Evolutionary conservation across 164 flowering plant species (phyloP), one percentile per base, ranked within the genome.

Genomic region (Vitis cinerea): DNA sequence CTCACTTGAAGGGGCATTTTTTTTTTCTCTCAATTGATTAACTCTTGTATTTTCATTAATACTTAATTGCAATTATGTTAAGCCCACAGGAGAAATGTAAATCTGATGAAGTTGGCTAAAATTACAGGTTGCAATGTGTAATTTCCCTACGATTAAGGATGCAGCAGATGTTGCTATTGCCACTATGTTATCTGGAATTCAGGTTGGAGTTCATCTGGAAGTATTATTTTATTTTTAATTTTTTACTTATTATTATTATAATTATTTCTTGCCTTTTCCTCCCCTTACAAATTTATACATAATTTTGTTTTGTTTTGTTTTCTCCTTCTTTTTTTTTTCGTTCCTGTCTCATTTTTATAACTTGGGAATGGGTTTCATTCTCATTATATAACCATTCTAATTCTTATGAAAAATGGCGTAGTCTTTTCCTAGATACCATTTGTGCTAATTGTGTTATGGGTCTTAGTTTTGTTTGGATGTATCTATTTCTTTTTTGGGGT

Each of bases 81-180:
- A 15, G 30, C 48, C 15, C 48, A 64, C 37, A n/a, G 56, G 56
- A 53, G 56, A 53, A 1, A 6, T 7, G 16, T 16, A 27, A 27
- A 12, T 31, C 50, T 55, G 13, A n/a, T 72, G 12, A 11, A 17
- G 14, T 19, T 49, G 16, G 10, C 57, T 49, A 64, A 52, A 68
- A 19, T 78, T 75, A 15, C 83, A 93, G 99, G 97, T 91, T 64
- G 99, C 97, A 37, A 91, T 89, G 97, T 95, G 99, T 77, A 91
- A 89, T 75, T 91, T 95, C 66, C 91, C 89, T 60, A 76, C 98
- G 59, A 72, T 95, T 16, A 95, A 93, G 77, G 94, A 95, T 88
- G 98, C 99, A 62, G 98, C 99, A 71, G 98, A 93, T 88, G 98
- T 91, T 75, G 94, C 98, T n/a, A 95, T 95, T 76, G 93, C 92